These are phyloP conservation scores for Radiomyces spectabilis DNA, from an alignment of 192 early-diverging fungal species.

Conservation along the genomic window DNA sequence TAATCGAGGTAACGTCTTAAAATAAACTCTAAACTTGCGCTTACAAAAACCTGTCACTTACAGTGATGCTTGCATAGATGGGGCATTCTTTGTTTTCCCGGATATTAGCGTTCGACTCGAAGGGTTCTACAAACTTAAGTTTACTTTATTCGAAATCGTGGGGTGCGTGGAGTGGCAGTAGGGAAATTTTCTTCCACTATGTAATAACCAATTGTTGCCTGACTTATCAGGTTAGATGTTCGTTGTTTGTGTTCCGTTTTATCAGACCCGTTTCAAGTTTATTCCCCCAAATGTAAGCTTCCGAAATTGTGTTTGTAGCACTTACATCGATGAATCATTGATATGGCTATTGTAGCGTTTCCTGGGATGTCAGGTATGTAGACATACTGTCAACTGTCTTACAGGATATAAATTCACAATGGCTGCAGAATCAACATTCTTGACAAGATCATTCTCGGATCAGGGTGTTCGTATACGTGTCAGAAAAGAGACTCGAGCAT, in stretches of 20 bases:
- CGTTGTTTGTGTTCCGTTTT: neutral
- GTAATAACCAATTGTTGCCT: neutral
- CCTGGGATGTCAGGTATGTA: conserved; percentile 5
- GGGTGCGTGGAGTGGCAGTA: conserved; percentile 34
- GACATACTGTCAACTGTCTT: neutral
- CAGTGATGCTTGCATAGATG: conserved; percentile 40
- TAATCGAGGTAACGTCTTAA: conserved; percentile 49
- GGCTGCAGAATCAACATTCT: conserved; percentile 62
- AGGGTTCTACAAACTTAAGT: conserved; percentile 72
- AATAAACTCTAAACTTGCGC: no score
- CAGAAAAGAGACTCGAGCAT: conserved; percentile 72
- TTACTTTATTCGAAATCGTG: conserved; percentile 86
- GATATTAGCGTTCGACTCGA: conserved; percentile 91
- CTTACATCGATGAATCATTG: neutral
- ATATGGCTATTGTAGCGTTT: neutral
- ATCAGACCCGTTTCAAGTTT: conserved; percentile 1
- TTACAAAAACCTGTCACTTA: no score
- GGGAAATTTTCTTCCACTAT: neutral
- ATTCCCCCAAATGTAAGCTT: neutral
- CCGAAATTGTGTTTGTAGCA: neutral
- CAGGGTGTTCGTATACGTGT: conserved; percentile 87
- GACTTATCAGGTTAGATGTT: neutral
- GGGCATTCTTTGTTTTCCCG: conserved; percentile 92
- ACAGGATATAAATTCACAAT: neutral
- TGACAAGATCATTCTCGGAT: conserved; percentile 82